Evolutionary conservation across 1,139 yeast genomes (phyloP).

Genomic region (Groenewaldozyma sp.): DNA sequence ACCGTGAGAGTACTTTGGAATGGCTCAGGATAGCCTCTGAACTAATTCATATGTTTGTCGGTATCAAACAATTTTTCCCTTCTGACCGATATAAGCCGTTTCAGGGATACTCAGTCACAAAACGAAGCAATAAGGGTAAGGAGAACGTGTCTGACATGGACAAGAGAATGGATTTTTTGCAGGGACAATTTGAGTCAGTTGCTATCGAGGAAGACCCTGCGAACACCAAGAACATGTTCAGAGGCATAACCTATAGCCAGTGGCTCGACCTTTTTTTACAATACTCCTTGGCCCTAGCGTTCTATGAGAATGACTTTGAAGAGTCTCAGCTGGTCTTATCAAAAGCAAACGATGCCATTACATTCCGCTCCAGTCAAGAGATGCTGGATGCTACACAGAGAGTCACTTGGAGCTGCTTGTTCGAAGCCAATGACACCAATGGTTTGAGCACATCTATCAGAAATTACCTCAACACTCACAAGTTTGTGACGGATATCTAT

Average conservation of each 20-base stretch:
- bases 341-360: slow-evolving; percentile 66
- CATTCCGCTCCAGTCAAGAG: slow-evolving; percentile 39
- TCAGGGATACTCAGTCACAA: slow-evolving; percentile 46
- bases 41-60: slow-evolving; percentile 70
- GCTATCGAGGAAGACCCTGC: slow-evolving; percentile 46
- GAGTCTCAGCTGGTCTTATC: slow-evolving; percentile 66
- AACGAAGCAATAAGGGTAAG: slow-evolving; percentile 7
- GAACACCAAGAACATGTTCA: slow-evolving; percentile 36
- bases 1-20: slow-evolving; percentile 53
- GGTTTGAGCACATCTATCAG: slow-evolving; percentile 51
- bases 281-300: slow-evolving; percentile 57
- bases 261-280: slow-evolving; percentile 86
- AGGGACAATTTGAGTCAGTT: slow-evolving; percentile 24
- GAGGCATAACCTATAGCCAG: slow-evolving; percentile 65
- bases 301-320: slow-evolving; percentile 47
- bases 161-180: slow-evolving; percentile 59
- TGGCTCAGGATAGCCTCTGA: slow-evolving; percentile 86
- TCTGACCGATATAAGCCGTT: slow-evolving; percentile 61
- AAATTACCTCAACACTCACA: slow-evolving; percentile 53
- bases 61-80: slow-evolving; percentile 70
- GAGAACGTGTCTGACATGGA: slow-evolving; percentile 39
- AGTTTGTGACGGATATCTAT: slow-evolving; percentile 62
- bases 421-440: slow-evolving; percentile 44
- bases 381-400: slow-evolving; percentile 51
- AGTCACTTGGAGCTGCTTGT: slow-evolving; percentile 57